phyloP scores from a whole-genome alignment of 208 protist genomes.

The Borovskyia barvae region DNA sequence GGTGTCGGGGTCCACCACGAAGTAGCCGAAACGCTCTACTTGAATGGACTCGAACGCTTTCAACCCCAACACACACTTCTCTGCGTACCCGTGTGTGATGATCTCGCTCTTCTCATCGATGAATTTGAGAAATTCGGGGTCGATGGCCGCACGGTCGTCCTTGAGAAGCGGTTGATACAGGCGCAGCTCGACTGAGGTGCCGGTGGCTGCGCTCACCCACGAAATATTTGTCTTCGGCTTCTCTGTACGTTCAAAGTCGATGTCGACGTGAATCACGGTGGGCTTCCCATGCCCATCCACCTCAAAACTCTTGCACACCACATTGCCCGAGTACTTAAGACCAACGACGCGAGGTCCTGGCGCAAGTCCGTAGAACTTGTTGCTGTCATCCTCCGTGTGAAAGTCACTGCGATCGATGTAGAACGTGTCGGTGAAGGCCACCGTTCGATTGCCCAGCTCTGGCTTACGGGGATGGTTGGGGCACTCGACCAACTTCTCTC shows the following conservation, averaged over 20 bases:
- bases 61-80: constrained; percentile 43
- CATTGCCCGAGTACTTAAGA: constrained; percentile 87
- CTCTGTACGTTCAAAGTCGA: constrained; percentile 80
- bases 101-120: constrained; percentile 85
- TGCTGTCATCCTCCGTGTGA: constrained; percentile 73
- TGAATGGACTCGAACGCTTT: constrained; percentile 82
- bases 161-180: constrained; percentile 82
- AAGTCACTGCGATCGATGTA: constrained; percentile 99
- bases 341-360: constrained; percentile 80
- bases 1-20: constrained; percentile 85
- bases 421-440: constrained; percentile 91
- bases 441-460: constrained; percentile 68
- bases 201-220: constrained; percentile 76
- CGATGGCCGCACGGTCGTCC: constrained; percentile 83
- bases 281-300: constrained; percentile 63
- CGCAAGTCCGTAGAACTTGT: constrained; percentile 87
- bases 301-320: constrained; percentile 84
- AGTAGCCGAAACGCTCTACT: constrained; percentile 92
- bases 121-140: constrained; percentile 85
- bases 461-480: constrained; percentile 95
- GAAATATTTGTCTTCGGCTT: constrained; percentile 93
- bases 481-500: constrained; percentile 79
- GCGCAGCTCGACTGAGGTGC: constrained; percentile 76
- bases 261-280: constrained; percentile 73
- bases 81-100: constrained; percentile 64